phyloP scores from a whole-genome alignment of 495 filamentous ascomycete genomes.

The Tuber indicum region DNA sequence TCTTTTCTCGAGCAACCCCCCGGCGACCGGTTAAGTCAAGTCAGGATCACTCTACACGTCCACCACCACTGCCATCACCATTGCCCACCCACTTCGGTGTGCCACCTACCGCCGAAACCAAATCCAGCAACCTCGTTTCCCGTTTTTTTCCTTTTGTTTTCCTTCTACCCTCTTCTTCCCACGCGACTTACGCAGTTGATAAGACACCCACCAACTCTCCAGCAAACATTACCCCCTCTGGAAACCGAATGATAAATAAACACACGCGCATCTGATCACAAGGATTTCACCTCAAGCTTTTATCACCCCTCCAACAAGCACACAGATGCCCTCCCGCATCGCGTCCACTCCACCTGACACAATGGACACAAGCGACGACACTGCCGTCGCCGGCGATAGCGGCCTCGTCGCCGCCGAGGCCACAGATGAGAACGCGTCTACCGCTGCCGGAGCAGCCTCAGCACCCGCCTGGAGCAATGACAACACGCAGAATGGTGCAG shows the following conservation, averaged over 20 bases:
- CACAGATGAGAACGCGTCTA: slow-evolving; percentile 43
- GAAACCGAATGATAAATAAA: not conserved
- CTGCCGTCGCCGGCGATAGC: slow-evolving; percentile 10
- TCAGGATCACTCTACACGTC: not conserved
- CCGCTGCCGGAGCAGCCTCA: slow-evolving; percentile 3
- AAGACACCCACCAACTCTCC: not conserved
- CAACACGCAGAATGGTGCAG: slow-evolving; percentile 33
- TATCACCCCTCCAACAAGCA: slow-evolving; percentile 3
- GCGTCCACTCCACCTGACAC: slow-evolving; percentile 35
- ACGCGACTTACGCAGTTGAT: not conserved
- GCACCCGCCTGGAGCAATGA: slow-evolving; percentile 6
- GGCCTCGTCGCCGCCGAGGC: slow-evolving; percentile 29
- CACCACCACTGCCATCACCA: not conserved
- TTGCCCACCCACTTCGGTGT: not conserved
- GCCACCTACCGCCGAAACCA: not conserved
- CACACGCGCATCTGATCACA: not conserved
- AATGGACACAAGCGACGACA: slow-evolving; percentile 34
- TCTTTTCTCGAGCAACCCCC: not conserved
- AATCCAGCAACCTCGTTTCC: not conserved
- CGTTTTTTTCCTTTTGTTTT: not conserved
- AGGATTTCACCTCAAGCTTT: not conserved
- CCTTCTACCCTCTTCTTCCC: not conserved
- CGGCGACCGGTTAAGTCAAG: not conserved
- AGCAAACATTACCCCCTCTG: not conserved
- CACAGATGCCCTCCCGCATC: slow-evolving; percentile 32